Evolutionary conservation across 306 rosid species (phyloP), one percentile per base, ranked within the genome.

Genomic region (Dalbergia cochinchinensis): DNA sequence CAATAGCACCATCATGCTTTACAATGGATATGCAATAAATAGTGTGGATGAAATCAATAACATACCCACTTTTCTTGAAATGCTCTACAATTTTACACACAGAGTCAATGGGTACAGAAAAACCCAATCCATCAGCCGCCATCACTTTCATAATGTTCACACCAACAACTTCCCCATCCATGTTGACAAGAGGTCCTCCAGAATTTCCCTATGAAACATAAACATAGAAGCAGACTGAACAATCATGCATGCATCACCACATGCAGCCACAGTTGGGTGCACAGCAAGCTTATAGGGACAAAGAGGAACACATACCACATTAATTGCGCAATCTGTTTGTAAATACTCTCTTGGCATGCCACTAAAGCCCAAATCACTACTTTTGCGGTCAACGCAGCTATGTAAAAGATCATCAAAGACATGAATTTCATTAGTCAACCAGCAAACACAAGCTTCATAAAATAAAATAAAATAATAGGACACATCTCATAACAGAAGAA

Each of bases 151-250:
- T 76, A 39, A 86, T 84, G 87, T 93, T 91, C 59, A 95, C 89
- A 8, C 99, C 99, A 73, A 93, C 84, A 68, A 95, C 88, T 86
- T 95, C 98, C 54, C 98, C 99, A 74, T 95, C 98, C 77, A 91
- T 78, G 86, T 95, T 91, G 61, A 91, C 93, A 71, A 95, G 90
- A 39, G 99, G 97, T 7, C 98, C 98, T 73, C 99, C 99, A 78
- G 97, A 95, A 87, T 89, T 95, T 41, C 98, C 99, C 98, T 95
- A 83, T 58, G 42, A 61, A 8, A 59, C 57, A 60, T 14, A 81
- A 78, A 37, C 63, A 39, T n/a, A 51, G 58, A 74, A 61, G 41
- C 45, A 60, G 54, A 74, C 26, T 37, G 19, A 65, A 47, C 33
- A 58, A 37, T 48, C 42, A 65, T 48, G 16, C 44, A 42, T 20